Evolutionary conservation across 768 basidiomycete genomes (phyloP).

Genomic region (Termitomyces sp.): DNA sequence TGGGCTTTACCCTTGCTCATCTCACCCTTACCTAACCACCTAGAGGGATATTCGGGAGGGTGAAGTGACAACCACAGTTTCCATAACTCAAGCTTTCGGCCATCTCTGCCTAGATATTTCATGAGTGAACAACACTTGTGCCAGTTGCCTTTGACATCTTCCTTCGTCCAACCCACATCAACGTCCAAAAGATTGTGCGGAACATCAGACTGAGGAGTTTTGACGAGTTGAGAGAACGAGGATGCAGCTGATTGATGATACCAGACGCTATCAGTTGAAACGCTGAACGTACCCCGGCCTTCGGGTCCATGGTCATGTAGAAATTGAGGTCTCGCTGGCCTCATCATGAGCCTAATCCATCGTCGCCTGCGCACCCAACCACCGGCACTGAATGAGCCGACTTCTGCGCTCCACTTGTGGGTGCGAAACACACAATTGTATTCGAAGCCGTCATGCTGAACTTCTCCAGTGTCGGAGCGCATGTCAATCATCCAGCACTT

Average conservation of each 20-base stretch:
- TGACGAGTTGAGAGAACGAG: slow-evolving; percentile 24
- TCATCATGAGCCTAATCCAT: slow-evolving; percentile 86
- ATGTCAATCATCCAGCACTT: slow-evolving; percentile 86
- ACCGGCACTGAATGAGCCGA: slow-evolving; percentile 57
- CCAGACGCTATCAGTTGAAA: background rate
- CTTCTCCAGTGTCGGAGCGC: slow-evolving; percentile 69
- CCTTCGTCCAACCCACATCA: slow-evolving; percentile 52
- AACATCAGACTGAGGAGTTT: slow-evolving; percentile 7
- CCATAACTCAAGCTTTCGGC: slow-evolving; percentile 77
- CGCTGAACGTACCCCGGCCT: slow-evolving; percentile 2
- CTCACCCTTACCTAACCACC: background rate
- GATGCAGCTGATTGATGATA: slow-evolving; percentile 27
- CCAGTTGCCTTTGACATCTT: slow-evolving; percentile 55
- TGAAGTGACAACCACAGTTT: slow-evolving; percentile 49
- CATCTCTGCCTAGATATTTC: slow-evolving; percentile 55
- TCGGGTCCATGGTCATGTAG: slow-evolving; percentile 13
- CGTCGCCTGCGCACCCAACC: slow-evolving; percentile 75
- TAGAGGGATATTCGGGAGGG: background rate
- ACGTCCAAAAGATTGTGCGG: slow-evolving; percentile 9
- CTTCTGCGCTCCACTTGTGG: slow-evolving; percentile 60
- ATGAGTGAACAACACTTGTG: slow-evolving; percentile 48
- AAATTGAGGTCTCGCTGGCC: slow-evolving; percentile 38
- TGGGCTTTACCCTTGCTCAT: slow-evolving; percentile 12
- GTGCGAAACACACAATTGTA: slow-evolving; percentile 78
- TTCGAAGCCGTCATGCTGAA: slow-evolving; percentile 82